Conservation (phyloP, 441 rosid species). For the Gossypium gossypioides region DNA sequence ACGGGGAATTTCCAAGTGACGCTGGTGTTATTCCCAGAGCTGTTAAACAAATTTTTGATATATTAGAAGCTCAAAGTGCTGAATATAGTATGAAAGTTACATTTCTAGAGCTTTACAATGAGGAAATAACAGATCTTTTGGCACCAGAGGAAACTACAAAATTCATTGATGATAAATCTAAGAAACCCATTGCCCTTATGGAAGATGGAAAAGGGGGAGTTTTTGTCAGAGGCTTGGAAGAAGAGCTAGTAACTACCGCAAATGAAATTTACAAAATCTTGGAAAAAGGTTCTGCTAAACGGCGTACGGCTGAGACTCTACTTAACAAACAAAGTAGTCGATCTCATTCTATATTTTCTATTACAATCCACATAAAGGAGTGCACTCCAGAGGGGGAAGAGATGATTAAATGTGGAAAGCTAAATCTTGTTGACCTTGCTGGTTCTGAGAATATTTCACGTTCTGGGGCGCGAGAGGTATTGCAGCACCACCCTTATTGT, state of each 20-base stretch:
- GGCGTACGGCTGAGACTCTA: conserved; percentile 97
- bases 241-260: conserved; percentile 88
- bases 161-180: conserved; percentile 82
- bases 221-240: conserved; percentile 90
- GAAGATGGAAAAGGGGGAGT: conserved; percentile 99
- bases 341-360: conserved; percentile 94
- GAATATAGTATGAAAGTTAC: conserved; percentile 98
- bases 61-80: conserved; percentile 82
- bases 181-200: conserved; percentile 96
- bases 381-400: conserved; percentile 97
- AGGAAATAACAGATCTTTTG: conserved; percentile 91
- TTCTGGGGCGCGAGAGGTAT: conserved; percentile 96
- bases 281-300: conserved; percentile 94
- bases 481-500: neutral
- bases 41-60: conserved; percentile 84
- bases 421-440: conserved; percentile 99
- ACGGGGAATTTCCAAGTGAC: conserved; percentile 93
- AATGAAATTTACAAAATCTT: conserved; percentile 93
- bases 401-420: conserved; percentile 92
- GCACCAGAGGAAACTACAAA: conserved; percentile 76
- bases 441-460: conserved; percentile 98
- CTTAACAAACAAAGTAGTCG: conserved; percentile 99
- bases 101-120: conserved; percentile 91
- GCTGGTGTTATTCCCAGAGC: conserved; percentile 99
- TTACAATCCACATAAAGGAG: conserved; percentile 93